Base-by-base conservation (phyloP, 2,329 filamentous ascomycete species). In the Cercospora sojina region DNA sequence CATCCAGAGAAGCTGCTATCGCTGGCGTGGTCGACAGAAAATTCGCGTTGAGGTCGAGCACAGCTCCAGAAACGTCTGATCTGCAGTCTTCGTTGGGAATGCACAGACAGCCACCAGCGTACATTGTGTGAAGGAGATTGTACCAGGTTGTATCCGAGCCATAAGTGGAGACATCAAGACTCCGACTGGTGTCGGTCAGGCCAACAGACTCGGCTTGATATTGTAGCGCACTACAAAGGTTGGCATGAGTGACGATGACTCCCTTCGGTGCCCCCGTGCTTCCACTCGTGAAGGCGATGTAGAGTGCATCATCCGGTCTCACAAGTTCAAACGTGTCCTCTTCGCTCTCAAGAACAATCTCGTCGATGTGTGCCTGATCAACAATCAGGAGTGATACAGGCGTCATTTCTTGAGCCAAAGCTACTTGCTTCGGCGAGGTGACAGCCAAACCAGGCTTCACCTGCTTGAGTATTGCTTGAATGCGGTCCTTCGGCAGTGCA, bases 361-460 rank as follows among this genome's bases (percentile, higher is more conserved):
- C 27, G 43, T 29, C 41, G 10, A 38, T 10, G 23, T 59, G 31
- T 12, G n/a, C n/a, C 10, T 13, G 20, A 18, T 20, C 31, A 6
- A 64, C 18, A 10, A 29, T 38, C 13, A 64, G 58, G 10, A 41
- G 49, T 10, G 25, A 20, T 35, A 53, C 31, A 29, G 16, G 16
- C 18, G 12, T 49, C 16, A 59, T 20, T 12, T 31, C 27, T 23
- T 18, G 18, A 18, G 38, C 23, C 12, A 27, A 18, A 8, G 38
- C 18, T 5, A 20, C 10, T 18, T 64, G 62, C 53, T 59, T 27
- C 16, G 41, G 18, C 1, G 68, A 68, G 13, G 62, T 41, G 5
- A 70, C 29, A 13, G 68, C 64, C 3, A 68, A 41, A 25, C 62
- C 71, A 13, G 76, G 72, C 3, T 65, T 53, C 1, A 74, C 69